phyloP scores from a whole-genome alignment of 495 filamentous ascomycete genomes.

The Penicillium paxilli region DNA sequence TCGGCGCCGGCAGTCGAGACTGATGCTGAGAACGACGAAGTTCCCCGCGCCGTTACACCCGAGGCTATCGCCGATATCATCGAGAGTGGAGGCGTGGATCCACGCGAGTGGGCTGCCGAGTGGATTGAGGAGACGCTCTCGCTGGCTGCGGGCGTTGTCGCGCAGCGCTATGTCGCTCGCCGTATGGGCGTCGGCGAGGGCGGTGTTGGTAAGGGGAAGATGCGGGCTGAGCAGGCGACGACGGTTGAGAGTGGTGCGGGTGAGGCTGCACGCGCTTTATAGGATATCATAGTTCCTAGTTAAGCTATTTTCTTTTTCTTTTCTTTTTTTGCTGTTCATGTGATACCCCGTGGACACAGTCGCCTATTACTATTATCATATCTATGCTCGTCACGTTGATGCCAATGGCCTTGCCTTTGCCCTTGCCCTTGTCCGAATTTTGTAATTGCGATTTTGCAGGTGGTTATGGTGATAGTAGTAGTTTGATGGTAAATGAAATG shows the following conservation, averaged over 20 bases:
- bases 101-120: constrained; percentile 93
- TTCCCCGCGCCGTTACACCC: constrained; percentile 56
- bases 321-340: constrained; percentile 15
- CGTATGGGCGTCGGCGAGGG: constrained; percentile 94
- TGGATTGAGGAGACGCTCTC: constrained; percentile 93
- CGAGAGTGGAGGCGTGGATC: constrained; percentile 85
- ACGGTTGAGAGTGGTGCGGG: constrained; percentile 72
- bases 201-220: constrained; percentile 65
- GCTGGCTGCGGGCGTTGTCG: constrained; percentile 78
- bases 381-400: not conserved
- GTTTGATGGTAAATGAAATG: not conserved
- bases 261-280: constrained; percentile 75
- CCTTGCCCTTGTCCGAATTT: too few species aligned
- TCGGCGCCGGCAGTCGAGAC: constrained; percentile 52
- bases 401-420: too few species aligned
- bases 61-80: constrained; percentile 87
- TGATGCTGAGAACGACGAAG: constrained; percentile 30
- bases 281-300: constrained; percentile 10
- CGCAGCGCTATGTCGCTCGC: constrained; percentile 93
- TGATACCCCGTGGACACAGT: constrained; percentile 15
- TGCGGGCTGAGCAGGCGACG: constrained; percentile 73
- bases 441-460: not conserved
- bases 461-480: not conserved
- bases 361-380: constrained; percentile 1
- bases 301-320: constrained; percentile 3